Base-by-base conservation (phyloP, 2,329 filamentous ascomycete species). In the Hymenoscyphus fructigenus region DNA sequence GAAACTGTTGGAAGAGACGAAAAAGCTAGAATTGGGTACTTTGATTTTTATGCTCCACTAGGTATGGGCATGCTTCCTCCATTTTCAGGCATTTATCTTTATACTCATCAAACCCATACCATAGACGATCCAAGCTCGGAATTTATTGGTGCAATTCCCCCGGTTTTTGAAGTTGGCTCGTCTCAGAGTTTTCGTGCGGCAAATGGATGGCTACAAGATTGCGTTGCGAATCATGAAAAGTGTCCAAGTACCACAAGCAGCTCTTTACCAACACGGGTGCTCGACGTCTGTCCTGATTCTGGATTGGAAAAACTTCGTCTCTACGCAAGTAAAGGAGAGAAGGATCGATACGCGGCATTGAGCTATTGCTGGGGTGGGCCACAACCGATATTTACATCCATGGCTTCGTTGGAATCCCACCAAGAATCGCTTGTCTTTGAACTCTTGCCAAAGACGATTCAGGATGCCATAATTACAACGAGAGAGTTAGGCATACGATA, bases 321-420 rank as follows among this genome's bases (percentile, higher is more conserved):
- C 29, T 23, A 36, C 23, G 36, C 34, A 17, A 59, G 53, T 32
- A n/a, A 57, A 26, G 53, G 12, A 29, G 53, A 32, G 26, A 29
- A 34, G 53, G 53, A 34, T 29, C 53, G 26, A 20, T 57, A 57
- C 23, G 53, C 53, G 14, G 53, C 29, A 5, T 34, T 57, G 53
- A 57, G 53, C 53, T 57, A 57, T 34, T 57, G 53, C 26, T 57
- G 53, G 53, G 53, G 53, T 29, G 53, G 53, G 15, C 53, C 53
- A 20, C 53, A 57, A 12, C 53, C 53, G 6, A 29, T 57, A 34
- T 3, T 34, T 12, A 28, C 29, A 28, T 32, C 53, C 26, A 26
- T 57, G n/a, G 53, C 14, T 14, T 6, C 53, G 5, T 32, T 57
- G 4, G 14, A 15, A 29, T 17, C 26, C 3, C 26, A 57, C 15